phyloP scores from a whole-genome alignment of 306 rosid species.

The Castanospermum australe region DNA sequence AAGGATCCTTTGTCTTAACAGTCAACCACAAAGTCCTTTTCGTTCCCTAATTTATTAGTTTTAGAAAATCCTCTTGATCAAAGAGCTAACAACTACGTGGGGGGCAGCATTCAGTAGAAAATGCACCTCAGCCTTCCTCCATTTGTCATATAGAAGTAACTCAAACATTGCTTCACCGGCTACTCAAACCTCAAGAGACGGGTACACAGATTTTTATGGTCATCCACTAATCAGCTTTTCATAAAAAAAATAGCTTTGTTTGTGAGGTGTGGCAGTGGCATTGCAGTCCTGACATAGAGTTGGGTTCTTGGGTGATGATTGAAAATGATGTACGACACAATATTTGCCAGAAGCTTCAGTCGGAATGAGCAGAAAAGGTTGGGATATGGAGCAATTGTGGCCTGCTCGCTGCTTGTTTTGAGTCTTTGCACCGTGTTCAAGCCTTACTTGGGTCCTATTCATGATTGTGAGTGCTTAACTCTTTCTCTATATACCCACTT shows the following conservation, averaged over 20 bases:
- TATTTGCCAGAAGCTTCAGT: slow-evolving; percentile 81
- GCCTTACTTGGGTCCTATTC: slow-evolving; percentile 64
- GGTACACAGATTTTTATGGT: not conserved
- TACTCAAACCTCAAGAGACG: slow-evolving; percentile 1
- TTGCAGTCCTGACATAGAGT: slow-evolving; percentile 27
- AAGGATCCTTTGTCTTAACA: slow-evolving; percentile 37
- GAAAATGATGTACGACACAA: slow-evolving; percentile 54
- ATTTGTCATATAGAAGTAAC: slow-evolving; percentile 36
- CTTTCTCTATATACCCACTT: not conserved
- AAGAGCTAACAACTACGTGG: slow-evolving; percentile 66
- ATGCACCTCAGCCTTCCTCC: slow-evolving; percentile 39
- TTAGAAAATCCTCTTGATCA: slow-evolving; percentile 29
- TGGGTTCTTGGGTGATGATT: slow-evolving; percentile 5
- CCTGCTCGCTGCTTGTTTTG: slow-evolving; percentile 52
- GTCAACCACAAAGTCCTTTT: slow-evolving; percentile 64
- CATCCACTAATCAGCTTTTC: slow-evolving; percentile 21
- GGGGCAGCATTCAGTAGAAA: slow-evolving; percentile 43
- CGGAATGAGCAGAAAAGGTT: slow-evolving; percentile 74
- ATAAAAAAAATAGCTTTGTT: slow-evolving; percentile 14
- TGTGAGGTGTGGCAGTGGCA: slow-evolving; percentile 28
- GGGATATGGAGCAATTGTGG: slow-evolving; percentile 71
- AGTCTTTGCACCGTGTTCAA: slow-evolving; percentile 67
- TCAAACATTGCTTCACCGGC: slow-evolving; percentile 30
- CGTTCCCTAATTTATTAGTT: slow-evolving; percentile 34
- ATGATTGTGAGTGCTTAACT: slow-evolving; percentile 54